phyloP scores from a whole-genome alignment of 768 basidiomycete genomes.

The Lactarius indigo region DNA sequence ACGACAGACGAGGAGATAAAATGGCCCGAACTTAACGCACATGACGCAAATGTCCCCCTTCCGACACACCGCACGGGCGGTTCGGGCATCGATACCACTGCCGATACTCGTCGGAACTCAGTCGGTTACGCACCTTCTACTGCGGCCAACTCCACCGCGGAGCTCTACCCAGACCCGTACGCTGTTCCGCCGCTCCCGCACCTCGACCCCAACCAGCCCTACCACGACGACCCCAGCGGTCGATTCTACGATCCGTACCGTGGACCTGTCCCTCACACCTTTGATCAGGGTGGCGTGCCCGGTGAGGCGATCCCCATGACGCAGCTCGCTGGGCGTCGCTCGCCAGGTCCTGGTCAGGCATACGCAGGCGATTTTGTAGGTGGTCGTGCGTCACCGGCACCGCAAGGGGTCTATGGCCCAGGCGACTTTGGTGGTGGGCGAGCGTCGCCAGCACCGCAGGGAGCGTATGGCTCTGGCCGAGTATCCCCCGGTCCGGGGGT shows the following conservation, averaged over 20 bases:
- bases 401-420: conserved; percentile 4
- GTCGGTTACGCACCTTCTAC: conserved; percentile 47
- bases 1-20: conserved; percentile 75
- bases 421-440: conserved; percentile 14
- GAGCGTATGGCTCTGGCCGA: conserved; percentile 12
- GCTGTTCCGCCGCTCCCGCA: conserved; percentile 81
- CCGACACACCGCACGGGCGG: conserved; percentile 69
- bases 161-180: conserved; percentile 61
- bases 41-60: conserved; percentile 45
- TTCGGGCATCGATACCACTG: conserved; percentile 67
- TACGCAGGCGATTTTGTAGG: conserved; percentile 14
- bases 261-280: conserved; percentile 66
- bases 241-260: conserved; percentile 71
- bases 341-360: conserved; percentile 29
- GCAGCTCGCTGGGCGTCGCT: conserved; percentile 39
- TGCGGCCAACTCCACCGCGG: conserved; percentile 43
- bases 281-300: conserved; percentile 42
- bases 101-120: conserved; percentile 48
- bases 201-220: conserved; percentile 72
- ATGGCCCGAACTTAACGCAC: conserved; percentile 84
- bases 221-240: conserved; percentile 63
- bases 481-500: conserved; percentile 7
- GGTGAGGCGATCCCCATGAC: conserved; percentile 74
- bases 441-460: conserved; percentile 22
- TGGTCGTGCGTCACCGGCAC: conserved; percentile 18